Conservation (phyloP, 768 basidiomycete species). For the Mycena vulgaris region DNA sequence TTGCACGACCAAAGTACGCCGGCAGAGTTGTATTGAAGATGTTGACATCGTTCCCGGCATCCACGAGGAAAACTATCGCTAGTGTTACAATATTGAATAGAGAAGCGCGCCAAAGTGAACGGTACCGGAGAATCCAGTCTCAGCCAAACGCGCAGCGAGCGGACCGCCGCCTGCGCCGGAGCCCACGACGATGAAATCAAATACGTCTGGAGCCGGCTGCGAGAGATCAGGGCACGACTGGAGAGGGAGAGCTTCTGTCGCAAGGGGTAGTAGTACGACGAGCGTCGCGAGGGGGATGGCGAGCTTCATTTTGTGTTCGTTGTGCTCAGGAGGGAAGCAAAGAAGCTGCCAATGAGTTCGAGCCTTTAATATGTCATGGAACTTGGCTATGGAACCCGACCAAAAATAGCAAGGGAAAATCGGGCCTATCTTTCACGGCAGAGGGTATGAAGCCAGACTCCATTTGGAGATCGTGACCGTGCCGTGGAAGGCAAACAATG, state of each 20-base stretch:
- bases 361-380: too few relatives aligned
- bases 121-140: constrained; percentile 46
- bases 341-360: neutral
- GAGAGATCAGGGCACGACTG: constrained; percentile 22
- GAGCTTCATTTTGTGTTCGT: constrained; percentile 18
- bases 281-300: neutral
- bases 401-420: too few relatives aligned
- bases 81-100: neutral
- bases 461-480: too few relatives aligned
- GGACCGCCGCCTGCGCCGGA: constrained; percentile 44
- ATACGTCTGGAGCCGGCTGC: constrained; percentile 7
- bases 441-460: too few relatives aligned
- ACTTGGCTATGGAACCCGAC: too few relatives aligned
- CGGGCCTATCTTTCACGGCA: too few relatives aligned
- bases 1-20: constrained; percentile 29
- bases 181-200: constrained; percentile 30
- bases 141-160: constrained; percentile 46
- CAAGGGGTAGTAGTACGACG: constrained; percentile 22
- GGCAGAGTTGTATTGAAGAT: constrained; percentile 33
- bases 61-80: constrained; percentile 32
- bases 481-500: too few relatives aligned
- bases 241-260: constrained; percentile 33
- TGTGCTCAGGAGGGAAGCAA: neutral
- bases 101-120: neutral
- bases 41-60: constrained; percentile 30